Base-by-base conservation (phyloP, 768 basidiomycete species). In the Russula foetens region DNA sequence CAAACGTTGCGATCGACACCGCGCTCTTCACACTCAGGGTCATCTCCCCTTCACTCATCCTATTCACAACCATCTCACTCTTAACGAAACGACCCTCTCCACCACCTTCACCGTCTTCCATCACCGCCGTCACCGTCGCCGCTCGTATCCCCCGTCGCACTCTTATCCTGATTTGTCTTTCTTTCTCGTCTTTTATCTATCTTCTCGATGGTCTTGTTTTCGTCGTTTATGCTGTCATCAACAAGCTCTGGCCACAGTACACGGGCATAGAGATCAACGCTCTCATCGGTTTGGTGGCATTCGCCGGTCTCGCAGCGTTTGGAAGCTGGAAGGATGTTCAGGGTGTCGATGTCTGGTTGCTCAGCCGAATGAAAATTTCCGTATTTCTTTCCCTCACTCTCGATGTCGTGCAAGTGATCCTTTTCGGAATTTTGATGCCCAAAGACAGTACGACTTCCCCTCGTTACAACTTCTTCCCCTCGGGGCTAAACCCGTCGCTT, bases 301-400 rank as follows among this genome's bases (percentile, higher is more conserved):
- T 88, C 66, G 75, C 83, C 38, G 85, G 86, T 39, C 75, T 92
- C 51, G 86, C 89, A 15, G 83, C 84, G 11, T 74, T 90, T 46
- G 90, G 90, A 9, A 79, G 87, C 14, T 91, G 84, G 82, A 90
- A 92, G 72, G 89, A 90, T 63, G 75, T 87, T 56, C 79, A 82
- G 31, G 86, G 86, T 38, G 78, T 84, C 38, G 76, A 82, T 41
- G 82, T 89, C 19, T 90, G 87, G 88, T 78, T 76, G 35, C 69
- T 82, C 66, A 81, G 70, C 62, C 79, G 83, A 49, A 71, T 90
- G 66, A 88, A 78, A 69, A 47, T 75, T 7, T 78, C 82, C 46
- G 72, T 88, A 35, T 70, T 80, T 21, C 63, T 78, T 46, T 79
- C 86, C 12, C 71, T 89, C 48, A 74, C 69, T 6, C 69, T 88